Base-by-base conservation (phyloP, 352 stramenopile species). In the Pythium dissimile region DNA sequence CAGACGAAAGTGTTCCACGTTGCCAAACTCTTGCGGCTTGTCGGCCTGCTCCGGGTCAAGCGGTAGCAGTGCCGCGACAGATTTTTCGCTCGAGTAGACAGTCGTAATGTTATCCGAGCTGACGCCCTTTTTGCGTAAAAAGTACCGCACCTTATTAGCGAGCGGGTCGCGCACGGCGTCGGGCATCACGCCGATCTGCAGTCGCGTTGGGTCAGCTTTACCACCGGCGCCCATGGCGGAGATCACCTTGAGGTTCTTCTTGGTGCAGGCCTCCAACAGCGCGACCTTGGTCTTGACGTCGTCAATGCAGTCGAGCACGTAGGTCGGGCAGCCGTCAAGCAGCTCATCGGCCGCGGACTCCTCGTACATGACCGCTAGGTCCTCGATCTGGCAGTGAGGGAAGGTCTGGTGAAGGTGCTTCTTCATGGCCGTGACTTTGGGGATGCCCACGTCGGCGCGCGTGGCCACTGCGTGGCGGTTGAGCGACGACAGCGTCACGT, bases 301-400 rank as follows among this genome's bases (percentile, higher is more conserved):
- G 72, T 99, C 97, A 71, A 99, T 99, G 59, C 96, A 99, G 73
- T 99, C 97, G 62, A 99, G 72, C 20, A 99, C 89, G 50, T 90
- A 98, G 64, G 84, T 98, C 71, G 78, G 94, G 67, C 80, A 85
- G 20, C 77, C 77, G 39, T 76, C 81, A 23, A 98, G 75, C 39
- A 98, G 75, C 23, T 87, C 67, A 5, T 92, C 80, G 20, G 90
- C 91, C 16, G 69, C 77, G 27, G 61, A 70, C 37, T 67, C 81
- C 32, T 88, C 77, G 38, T 98, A 98, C 92, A 98, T 98, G 63
- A 96, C 73, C 2, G 82, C 63, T 13, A 92, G 32, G 18, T 82
- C 83, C 52, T 98, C 94, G 26, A 98, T 69, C 32, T 91, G 54
- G 48, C 92, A 95, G 54, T 87, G 75, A 24, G 86, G 86, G 20